These are phyloP conservation scores for Syzygium oleosum DNA, from an alignment of 345 rosid species.

Conservation along the genomic window DNA sequence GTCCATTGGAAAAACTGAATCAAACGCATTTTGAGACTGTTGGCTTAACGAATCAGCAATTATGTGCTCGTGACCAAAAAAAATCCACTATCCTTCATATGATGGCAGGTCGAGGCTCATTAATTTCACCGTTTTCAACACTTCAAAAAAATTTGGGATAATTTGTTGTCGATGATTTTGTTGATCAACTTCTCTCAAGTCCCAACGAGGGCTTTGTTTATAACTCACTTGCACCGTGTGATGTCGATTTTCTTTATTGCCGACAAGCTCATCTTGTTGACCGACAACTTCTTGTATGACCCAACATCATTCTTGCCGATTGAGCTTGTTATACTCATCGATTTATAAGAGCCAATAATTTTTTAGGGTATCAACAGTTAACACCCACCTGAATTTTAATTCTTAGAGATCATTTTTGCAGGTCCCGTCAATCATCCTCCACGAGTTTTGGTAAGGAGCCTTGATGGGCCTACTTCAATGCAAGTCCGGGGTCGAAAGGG, in stretches of 20 bases:
- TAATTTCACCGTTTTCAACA: background rate
- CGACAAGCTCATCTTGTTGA: background rate
- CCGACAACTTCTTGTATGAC: accelerated
- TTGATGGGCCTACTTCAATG: background rate
- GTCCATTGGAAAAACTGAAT: background rate
- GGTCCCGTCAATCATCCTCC: background rate
- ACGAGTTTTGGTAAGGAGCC: background rate
- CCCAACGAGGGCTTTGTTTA: background rate
- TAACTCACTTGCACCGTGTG: background rate
- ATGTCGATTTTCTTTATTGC: background rate
- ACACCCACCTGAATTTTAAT: background rate
- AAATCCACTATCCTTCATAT: background rate
- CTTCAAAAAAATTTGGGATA: background rate
- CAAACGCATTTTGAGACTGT: accelerated
- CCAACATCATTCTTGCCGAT: background rate
- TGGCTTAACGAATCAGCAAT: background rate
- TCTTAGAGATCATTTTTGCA: background rate
- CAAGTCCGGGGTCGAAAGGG: background rate
- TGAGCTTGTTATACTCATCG: background rate
- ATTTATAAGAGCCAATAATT: background rate
- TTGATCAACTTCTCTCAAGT: background rate
- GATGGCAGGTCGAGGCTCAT: background rate
- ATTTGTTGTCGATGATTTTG: background rate
- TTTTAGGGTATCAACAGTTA: too few relatives aligned
- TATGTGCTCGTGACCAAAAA: background rate